A percentile compares a stretch with the other conserved stretches of the same genome.
Conservation (phyloP, 495 filamentous ascomycete genomes). For the Penicillium cosmopolitanum region DNA sequence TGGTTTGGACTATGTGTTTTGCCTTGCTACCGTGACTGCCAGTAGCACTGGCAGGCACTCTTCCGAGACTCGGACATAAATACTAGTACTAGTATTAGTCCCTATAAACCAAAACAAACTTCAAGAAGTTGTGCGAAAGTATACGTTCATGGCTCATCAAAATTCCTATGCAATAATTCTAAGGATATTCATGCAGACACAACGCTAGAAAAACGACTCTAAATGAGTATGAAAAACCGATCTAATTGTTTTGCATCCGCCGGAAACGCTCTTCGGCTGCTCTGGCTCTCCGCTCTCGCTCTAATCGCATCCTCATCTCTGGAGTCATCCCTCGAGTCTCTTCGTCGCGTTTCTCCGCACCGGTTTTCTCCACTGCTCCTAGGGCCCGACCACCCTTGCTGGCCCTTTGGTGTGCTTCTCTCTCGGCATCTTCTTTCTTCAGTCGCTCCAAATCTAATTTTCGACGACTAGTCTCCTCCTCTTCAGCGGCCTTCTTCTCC, state of each 20-base stretch:
- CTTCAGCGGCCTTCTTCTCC: conserved; percentile 61
- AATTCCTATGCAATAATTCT: too few relatives aligned
- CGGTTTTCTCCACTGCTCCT: conserved; percentile 62
- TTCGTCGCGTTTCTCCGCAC: conserved; percentile 76
- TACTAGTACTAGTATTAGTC: too few relatives aligned
- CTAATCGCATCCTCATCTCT: conserved; percentile 78
- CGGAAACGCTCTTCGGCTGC: conserved; percentile 86
- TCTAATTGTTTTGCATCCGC: conserved; percentile 53
- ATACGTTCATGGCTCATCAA: too few relatives aligned
- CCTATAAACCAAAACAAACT: too few relatives aligned
- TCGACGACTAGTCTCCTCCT: conserved; percentile 59
- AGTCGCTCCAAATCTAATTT: conserved; percentile 67
- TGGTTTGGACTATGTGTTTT: too few relatives aligned
- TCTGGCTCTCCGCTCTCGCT: conserved; percentile 79
- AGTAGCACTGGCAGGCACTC: too few relatives aligned
- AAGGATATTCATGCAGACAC: neutral
- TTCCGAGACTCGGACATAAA: too few relatives aligned
- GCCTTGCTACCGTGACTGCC: too few relatives aligned
- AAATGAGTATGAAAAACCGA: neutral
- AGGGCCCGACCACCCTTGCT: conserved; percentile 53
- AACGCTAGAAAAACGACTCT: conserved; percentile 8
- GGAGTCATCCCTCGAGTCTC: conserved; percentile 82
- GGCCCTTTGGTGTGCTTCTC: conserved; percentile 41
- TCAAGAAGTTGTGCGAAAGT: neutral
- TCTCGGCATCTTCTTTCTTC: conserved; percentile 66